Percentiles rank a stretch among this genome's conserved stretches.
phyloP scores from a whole-genome alignment of 805 yeast genomes.

The Lachancea fermentati region DNA sequence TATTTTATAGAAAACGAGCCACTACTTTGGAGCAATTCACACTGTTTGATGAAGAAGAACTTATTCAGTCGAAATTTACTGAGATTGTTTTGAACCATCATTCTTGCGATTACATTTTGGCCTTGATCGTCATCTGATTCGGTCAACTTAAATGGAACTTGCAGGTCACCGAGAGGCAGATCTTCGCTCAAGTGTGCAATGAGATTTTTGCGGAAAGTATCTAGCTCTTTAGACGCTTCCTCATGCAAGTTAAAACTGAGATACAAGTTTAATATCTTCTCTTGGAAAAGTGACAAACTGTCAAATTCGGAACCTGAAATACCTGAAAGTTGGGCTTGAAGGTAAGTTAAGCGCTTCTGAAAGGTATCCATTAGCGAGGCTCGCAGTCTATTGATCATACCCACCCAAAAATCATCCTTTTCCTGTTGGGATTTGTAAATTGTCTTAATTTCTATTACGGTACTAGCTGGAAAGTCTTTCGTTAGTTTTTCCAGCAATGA shows the following conservation, averaged over 20 bases:
- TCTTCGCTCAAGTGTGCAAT: constrained; percentile 3
- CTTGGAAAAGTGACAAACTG: constrained; percentile 15
- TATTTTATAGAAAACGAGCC: constrained; percentile 9
- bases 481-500: constrained; percentile 28
- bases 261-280: constrained; percentile 24
- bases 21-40: constrained; percentile 15
- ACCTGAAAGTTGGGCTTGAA: constrained; percentile 5
- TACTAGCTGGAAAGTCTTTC: constrained; percentile 30
- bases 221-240: constrained; percentile 22
- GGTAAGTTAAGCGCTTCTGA: constrained; percentile 18
- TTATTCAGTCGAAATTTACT: constrained; percentile 18
- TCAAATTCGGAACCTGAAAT: constrained; percentile 2
- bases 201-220: constrained; percentile 12
- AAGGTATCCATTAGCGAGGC: constrained; percentile 22
- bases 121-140: constrained; percentile 6
- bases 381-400: constrained; percentile 22
- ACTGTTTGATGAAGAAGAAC: constrained; percentile 22
- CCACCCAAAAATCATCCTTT: constrained; percentile 28
- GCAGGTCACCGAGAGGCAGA: constrained; percentile 19
- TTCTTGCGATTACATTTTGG: neutral
- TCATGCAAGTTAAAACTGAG: constrained; percentile 24
- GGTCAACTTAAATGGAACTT: constrained; percentile 16
- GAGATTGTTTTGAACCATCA: constrained; percentile 14
- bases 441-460: constrained; percentile 28
- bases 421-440: constrained; percentile 31